Evolutionary conservation across 106 monocot genomes (phyloP), one percentile per base, ranked within the genome.

Genomic region (Chionographis japonica): DNA sequence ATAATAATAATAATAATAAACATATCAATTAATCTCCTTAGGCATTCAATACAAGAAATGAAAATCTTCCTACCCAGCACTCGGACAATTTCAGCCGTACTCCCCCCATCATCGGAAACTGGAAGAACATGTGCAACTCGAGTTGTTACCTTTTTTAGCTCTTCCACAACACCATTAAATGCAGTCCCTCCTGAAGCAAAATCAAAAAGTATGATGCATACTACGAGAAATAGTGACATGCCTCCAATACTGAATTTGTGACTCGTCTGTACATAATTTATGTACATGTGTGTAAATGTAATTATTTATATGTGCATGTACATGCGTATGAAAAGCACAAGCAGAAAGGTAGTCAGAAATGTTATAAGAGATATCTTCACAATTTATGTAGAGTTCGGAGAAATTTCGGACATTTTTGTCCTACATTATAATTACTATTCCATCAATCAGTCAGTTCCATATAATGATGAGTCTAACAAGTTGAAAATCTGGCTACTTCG

Each of bases 71-170:
- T 75, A 98, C 98, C 98, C 63, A 98, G 87, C 59, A 98, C 87
- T 18, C 90, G 90, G 58, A 98, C 98, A 63, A 98, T 98, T 83
- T 98, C 93, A 51, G 93, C 89, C 17, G 98, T 98, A 70, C 98
- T 98, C 37, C 98, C 98, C 54, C 98, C 98, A 74, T 98, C 93
- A 61, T 98, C 93, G 8, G 98, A 93, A 65, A 98, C 92, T 36
- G 90, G 98, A 67, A 98, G 89, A 64, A 98, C 93, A 69, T 98
- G 98, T 8, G 87, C 85, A 54, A 98, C 98, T 71, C 85, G 72
- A 43, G 93, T 98, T 12, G 93, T 90, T 41, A 90, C 72, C 65
- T 88, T 93, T 61, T 93, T 98, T 43, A 98, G 54, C 69, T 93
- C 93, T 68, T 98, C 98, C 15, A 87, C 85, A 18, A 98, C 92